phyloP scores from a whole-genome alignment of 495 filamentous ascomycete species.

The Pyronema omphalodes region DNA sequence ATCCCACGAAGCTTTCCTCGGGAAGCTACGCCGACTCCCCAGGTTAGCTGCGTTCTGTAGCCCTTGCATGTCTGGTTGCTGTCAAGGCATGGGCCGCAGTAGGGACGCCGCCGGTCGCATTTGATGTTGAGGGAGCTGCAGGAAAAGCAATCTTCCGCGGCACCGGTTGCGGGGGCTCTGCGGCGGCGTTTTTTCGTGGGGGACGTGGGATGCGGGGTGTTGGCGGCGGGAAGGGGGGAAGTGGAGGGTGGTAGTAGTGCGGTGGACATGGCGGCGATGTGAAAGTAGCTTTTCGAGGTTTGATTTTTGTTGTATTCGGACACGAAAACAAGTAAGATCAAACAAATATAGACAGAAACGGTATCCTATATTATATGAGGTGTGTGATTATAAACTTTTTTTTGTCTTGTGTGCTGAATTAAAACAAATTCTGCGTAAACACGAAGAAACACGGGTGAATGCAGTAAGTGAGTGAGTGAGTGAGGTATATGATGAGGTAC shows the following conservation, averaged over 20 bases:
- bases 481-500: too few relatives aligned
- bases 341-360: too few relatives aligned
- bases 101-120: conserved; percentile 84
- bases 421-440: too few relatives aligned
- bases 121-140: conserved; percentile 65
- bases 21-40: conserved; percentile 93
- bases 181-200: conserved; percentile 51
- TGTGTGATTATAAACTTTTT: too few relatives aligned
- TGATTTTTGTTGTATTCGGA: background rate
- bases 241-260: conserved; percentile 20
- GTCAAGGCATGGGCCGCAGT: conserved; percentile 88
- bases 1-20: conserved; percentile 85
- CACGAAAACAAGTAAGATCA: too few relatives aligned
- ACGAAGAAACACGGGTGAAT: too few relatives aligned
- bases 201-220: conserved; percentile 9
- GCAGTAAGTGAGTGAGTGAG: too few relatives aligned
- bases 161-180: conserved; percentile 73
- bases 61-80: conserved; percentile 83
- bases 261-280: conserved; percentile 13
- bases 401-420: too few relatives aligned
- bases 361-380: too few relatives aligned
- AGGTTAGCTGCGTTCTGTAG: conserved; percentile 93
- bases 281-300: conserved; percentile 1
- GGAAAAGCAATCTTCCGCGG: conserved; percentile 88
- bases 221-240: conserved; percentile 13